Evolutionary conservation across 495 filamentous ascomycete species (phyloP), one percentile per base, ranked within the genome.

Genomic region (Talaromyces ruber): DNA sequence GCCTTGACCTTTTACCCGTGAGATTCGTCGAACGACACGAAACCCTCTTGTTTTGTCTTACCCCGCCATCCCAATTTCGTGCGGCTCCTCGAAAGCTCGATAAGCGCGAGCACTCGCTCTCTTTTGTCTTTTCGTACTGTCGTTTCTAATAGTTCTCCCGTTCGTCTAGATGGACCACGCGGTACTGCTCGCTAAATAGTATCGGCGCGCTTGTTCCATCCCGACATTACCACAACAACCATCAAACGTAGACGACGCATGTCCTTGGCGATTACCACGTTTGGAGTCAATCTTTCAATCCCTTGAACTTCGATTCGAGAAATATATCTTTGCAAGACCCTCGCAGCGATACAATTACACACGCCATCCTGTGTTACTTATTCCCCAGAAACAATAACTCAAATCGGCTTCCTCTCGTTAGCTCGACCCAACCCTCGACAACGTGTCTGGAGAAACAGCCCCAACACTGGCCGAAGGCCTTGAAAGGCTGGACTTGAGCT

Each of bases 391-490:
- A 16, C 21, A n/a, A 25, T 54, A 22, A 25, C 12, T 22, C 34
- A 34, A n/a, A 57, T 34, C 34, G 29, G 54, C 29, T 57, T 57
- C 54, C 16, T 57, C 26, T 57, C 24, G 51, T 28, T 28, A 54
- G 30, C 61, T 29, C 57, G 12, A 47, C 37, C 60, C 62, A 66
- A 75, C 67, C 58, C 72, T 76, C 75, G 74, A 71, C 76, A 79
- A 75, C 77, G 76, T 80, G 76, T 78, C 77, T 75, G 77, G 76
- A 78, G 76, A 76, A 73, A 74, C 69, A 76, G 74, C 72, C 72
- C 76, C 75, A 74, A 74, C 76, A 73, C 76, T 80, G 77, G 77
- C 75, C 77, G 74, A 78, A 72, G 77, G 75, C 75, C 74, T 78
- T 60, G 73, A 78, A 67, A 78, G 76, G 76, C 77, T 80, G 72